Conservation (phyloP, 345 rosid genomes). For the rapeseed (Brassica napus) region DNA sequence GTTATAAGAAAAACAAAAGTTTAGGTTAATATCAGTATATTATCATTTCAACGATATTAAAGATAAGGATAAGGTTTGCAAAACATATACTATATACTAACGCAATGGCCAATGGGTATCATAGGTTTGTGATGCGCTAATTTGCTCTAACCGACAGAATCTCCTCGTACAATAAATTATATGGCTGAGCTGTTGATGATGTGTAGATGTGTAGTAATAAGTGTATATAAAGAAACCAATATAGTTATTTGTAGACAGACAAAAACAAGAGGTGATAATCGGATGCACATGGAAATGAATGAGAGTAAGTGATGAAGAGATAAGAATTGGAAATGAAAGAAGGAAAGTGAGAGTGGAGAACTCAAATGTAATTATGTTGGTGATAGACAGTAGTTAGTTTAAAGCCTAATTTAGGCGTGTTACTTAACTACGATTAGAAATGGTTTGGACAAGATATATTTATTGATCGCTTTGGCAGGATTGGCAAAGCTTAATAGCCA, state of each 20-base stretch:
- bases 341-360: not conserved
- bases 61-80: constrained; percentile 13
- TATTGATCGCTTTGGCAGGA: constrained; percentile 4
- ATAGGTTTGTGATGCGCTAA: constrained; percentile 20
- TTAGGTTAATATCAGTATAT: not conserved
- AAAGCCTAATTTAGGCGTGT: constrained; percentile 37
- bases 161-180: constrained; percentile 13
- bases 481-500: constrained; percentile 8
- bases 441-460: not conserved
- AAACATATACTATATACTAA: constrained; percentile 3
- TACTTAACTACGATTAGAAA: constrained; percentile 2
- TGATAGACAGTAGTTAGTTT: constrained; percentile 20
- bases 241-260: not conserved
- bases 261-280: not conserved
- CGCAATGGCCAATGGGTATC: constrained; percentile 7
- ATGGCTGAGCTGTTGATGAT: not conserved
- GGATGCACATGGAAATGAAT: not conserved
- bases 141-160: constrained; percentile 30
- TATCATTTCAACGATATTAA: not conserved
- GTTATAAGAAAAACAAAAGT: not conserved
- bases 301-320: not conserved
- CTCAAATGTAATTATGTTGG: constrained; percentile 29
- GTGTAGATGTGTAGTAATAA: not conserved
- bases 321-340: not conserved
- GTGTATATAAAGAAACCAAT: not conserved